Percentiles rank a stretch among this genome's conserved stretches.
These are phyloP conservation scores for Moringa oleifera DNA, from an alignment of 345 rosid species.

Conservation along the genomic window DNA sequence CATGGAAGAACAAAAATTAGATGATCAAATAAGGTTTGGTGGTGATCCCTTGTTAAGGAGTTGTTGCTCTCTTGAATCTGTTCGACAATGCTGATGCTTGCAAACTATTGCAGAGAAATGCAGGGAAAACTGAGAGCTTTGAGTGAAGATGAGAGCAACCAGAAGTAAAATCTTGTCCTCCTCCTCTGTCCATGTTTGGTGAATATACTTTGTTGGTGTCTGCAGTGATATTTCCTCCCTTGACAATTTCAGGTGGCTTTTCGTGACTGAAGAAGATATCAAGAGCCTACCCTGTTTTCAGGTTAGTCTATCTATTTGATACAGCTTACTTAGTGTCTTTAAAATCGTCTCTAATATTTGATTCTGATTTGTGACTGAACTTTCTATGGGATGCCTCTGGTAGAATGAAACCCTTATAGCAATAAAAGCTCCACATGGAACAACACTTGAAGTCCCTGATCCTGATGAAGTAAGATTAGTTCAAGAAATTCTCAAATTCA, in stretches of 20 bases:
- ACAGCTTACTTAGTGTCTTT: constrained; percentile 8
- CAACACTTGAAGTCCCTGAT: constrained; percentile 95
- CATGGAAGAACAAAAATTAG: constrained; percentile 61
- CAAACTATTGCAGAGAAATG: constrained; percentile 56
- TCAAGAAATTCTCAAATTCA: constrained; percentile 1
- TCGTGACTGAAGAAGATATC: constrained; percentile 87
- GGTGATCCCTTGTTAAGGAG: constrained; percentile 19
- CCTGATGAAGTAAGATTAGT: constrained; percentile 72
- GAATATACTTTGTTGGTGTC: not conserved
- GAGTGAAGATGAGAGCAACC: constrained; percentile 78
- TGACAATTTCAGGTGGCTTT: constrained; percentile 73
- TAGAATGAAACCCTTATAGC: constrained; percentile 97
- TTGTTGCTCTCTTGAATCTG: constrained; percentile 15
- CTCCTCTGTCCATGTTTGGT: constrained; percentile 3
- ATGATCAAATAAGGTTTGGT: constrained; percentile 74
- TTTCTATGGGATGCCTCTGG: constrained; percentile 15
- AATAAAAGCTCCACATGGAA: constrained; percentile 97
- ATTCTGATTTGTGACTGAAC: constrained; percentile 17
- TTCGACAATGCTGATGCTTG: constrained; percentile 31
- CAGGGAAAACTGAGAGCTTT: constrained; percentile 68
- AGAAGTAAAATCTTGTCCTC: constrained; percentile 42
- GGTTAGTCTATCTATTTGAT: constrained; percentile 32
- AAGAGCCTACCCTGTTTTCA: constrained; percentile 71
- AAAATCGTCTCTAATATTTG: not conserved
- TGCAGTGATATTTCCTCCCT: constrained; percentile 14